Percentiles rank a stretch among this genome's conserved stretches.
These are phyloP conservation scores for Macadamia tetraphylla DNA, from an alignment of 164 flowering plant genomes.

Conservation along the genomic window DNA sequence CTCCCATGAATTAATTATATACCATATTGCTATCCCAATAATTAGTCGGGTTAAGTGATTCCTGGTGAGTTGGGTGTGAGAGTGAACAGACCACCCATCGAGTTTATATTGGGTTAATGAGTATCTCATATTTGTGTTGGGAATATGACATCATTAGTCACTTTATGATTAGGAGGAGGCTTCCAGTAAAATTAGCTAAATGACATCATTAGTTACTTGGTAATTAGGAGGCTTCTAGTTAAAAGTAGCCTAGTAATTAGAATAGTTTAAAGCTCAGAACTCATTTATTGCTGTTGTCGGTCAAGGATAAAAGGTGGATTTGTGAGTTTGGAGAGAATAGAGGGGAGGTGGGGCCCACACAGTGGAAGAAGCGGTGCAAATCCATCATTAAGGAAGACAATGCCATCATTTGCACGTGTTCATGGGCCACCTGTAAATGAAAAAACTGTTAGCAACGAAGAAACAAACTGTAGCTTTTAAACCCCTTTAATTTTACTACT, in stretches of 20 bases:
- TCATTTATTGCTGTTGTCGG: constrained; percentile 16
- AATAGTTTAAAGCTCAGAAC: neutral
- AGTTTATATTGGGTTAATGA: no score
- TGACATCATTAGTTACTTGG: no score
- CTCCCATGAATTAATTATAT: no score
- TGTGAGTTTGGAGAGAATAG: constrained; percentile 18
- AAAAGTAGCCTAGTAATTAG: neutral
- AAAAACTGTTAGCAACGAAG: neutral
- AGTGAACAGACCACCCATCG: no score
- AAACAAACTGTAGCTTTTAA: constrained; percentile 17
- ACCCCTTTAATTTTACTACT: no score
- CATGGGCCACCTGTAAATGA: constrained; percentile 18
- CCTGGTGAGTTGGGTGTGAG: no score
- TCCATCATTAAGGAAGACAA: constrained; percentile 43
- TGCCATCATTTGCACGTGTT: constrained; percentile 71
- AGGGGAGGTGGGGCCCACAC: constrained; percentile 41
- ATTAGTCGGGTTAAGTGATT: no score
- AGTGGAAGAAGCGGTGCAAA: constrained; percentile 61
- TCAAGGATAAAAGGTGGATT: constrained; percentile 28
- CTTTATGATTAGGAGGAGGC: no score
- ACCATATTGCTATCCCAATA: neutral
- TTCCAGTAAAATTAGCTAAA: no score
- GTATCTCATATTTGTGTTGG: no score
- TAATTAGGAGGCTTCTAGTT: no score
- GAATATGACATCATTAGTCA: no score